These are phyloP conservation scores for Penicillium dipodomyicola DNA, from an alignment of 495 filamentous ascomycete genomes.

Conservation along the genomic window DNA sequence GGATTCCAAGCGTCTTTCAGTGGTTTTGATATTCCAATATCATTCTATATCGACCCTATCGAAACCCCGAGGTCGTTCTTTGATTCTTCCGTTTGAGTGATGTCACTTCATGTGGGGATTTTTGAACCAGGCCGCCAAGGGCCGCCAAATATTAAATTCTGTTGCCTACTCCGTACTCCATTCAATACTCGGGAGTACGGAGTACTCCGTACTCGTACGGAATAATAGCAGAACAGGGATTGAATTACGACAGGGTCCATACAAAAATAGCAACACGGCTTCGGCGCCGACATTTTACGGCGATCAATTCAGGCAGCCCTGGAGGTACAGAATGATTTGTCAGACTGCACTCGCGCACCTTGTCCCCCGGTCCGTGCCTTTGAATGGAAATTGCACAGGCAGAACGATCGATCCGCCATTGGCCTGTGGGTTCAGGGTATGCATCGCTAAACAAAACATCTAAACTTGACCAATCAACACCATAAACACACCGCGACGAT, in stretches of 20 bases:
- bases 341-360: neutral
- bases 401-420: neutral
- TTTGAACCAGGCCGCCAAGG: neutral
- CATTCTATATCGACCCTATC: neutral
- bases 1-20: too few species aligned
- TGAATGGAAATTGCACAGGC: too few species aligned
- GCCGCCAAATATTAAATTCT: neutral
- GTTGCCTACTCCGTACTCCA: constrained; percentile 3
- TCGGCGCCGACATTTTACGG: neutral
- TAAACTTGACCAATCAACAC: neutral
- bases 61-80: neutral
- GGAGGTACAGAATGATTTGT: neutral
- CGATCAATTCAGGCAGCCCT: too few species aligned
- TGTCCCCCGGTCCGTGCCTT: too few species aligned
- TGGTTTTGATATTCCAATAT: neutral
- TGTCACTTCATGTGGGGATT: neutral
- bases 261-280: constrained; percentile 2
- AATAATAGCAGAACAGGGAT: neutral
- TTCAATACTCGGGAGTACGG: neutral
- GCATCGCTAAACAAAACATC: neutral
- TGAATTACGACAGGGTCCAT: neutral
- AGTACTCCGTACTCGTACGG: neutral
- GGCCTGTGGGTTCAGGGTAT: neutral
- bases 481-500: neutral
- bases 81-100: neutral